phyloP scores from a whole-genome alignment of 2,329 filamentous ascomycete genomes.

The Beauveria brongniartii region DNA sequence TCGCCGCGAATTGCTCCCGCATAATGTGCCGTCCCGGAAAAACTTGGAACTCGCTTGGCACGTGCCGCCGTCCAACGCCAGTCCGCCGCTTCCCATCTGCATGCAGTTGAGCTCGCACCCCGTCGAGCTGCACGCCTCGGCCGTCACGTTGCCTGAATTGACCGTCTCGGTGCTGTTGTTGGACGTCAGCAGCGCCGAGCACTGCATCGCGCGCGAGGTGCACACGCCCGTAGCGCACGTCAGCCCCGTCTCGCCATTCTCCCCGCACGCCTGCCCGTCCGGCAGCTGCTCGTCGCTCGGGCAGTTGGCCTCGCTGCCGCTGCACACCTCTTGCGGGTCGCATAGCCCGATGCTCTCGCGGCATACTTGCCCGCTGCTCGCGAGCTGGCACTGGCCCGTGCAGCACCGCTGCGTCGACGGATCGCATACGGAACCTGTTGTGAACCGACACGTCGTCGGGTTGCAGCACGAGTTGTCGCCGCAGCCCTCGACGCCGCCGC shows the following conservation, averaged over 20 bases:
- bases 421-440: constrained; percentile 61
- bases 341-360: constrained; percentile 64
- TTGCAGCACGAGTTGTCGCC: constrained; percentile 67
- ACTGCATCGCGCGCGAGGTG: constrained; percentile 75
- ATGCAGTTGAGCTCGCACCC: constrained; percentile 14
- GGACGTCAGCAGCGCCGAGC: constrained; percentile 67
- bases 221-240: constrained; percentile 78
- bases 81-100: neutral
- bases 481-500: constrained; percentile 63
- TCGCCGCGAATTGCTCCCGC: constrained; percentile 56
- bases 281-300: constrained; percentile 56
- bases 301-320: constrained; percentile 58
- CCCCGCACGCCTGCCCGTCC: constrained; percentile 61
- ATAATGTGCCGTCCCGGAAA: constrained; percentile 77
- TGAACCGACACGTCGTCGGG: constrained; percentile 70
- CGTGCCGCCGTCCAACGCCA: neutral
- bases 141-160: constrained; percentile 58
- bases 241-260: constrained; percentile 45
- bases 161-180: constrained; percentile 66
- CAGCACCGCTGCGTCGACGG: constrained; percentile 66
- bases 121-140: constrained; percentile 46
- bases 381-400: constrained; percentile 51
- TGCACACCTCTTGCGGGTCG: constrained; percentile 71
- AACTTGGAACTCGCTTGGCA: constrained; percentile 45
- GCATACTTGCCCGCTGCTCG: constrained; percentile 59